Evolutionary conservation across 495 filamentous ascomycete species (phyloP).

Genomic region (Staphylotrichum tortipilum): DNA sequence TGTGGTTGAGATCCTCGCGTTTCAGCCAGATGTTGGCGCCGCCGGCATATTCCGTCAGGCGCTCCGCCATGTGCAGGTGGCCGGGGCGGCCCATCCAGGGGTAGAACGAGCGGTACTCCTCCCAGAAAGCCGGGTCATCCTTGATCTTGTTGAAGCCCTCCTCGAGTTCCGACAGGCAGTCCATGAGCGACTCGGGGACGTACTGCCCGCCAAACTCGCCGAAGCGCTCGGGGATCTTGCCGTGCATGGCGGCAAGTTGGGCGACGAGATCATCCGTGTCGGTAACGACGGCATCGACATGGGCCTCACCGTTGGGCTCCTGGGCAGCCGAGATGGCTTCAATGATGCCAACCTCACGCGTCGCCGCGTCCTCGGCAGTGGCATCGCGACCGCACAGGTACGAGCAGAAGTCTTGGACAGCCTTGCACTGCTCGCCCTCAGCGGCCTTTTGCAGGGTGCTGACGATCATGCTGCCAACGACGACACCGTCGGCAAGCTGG

Average conservation of each 20-base stretch:
- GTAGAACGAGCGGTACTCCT: slow-evolving; percentile 94
- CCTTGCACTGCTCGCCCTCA: slow-evolving; percentile 59
- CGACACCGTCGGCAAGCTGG: slow-evolving; percentile 81
- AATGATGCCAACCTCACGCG: slow-evolving; percentile 54
- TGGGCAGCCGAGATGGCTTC: slow-evolving; percentile 50
- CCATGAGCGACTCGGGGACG: slow-evolving; percentile 95
- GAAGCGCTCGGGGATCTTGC: slow-evolving; percentile 71
- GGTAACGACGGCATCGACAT: slow-evolving; percentile 41
- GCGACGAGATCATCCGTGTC: slow-evolving; percentile 36
- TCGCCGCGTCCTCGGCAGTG: slow-evolving; percentile 38
- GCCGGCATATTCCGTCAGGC: slow-evolving; percentile 77
- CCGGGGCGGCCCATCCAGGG: slow-evolving; percentile 95
- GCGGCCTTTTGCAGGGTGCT: slow-evolving; percentile 65
- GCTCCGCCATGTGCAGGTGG: slow-evolving; percentile 78
- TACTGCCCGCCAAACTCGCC: slow-evolving; percentile 99
- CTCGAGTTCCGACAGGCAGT: slow-evolving; percentile 86
- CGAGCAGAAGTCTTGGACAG: slow-evolving; percentile 78
- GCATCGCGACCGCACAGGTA: slow-evolving; percentile 61
- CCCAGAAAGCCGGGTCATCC: slow-evolving; percentile 88
- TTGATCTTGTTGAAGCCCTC: slow-evolving; percentile 78
- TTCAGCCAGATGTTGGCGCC: slow-evolving; percentile 95
- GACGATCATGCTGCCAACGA: slow-evolving; percentile 94
- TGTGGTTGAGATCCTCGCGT: slow-evolving; percentile 86
- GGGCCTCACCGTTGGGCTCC: slow-evolving; percentile 46
- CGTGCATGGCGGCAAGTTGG: slow-evolving; percentile 38